Conservation (phyloP, 2,329 filamentous ascomycete genomes). For the Ascochyta koolunga region DNA sequence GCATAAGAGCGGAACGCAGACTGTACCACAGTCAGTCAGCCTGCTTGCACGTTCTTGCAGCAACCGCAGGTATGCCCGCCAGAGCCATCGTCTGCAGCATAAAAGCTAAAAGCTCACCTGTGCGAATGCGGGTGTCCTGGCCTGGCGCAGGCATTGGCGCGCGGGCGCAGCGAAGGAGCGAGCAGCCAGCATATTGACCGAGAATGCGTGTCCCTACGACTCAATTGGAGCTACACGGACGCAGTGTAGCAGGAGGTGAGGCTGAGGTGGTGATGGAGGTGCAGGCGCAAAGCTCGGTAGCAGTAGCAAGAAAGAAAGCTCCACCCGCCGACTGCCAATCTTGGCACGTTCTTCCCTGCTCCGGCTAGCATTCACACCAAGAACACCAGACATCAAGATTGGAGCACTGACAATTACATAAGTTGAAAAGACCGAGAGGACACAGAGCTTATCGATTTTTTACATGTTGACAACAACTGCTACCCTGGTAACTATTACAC, state of each 20-base stretch:
- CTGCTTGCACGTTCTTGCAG: background rate
- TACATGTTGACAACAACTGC: background rate
- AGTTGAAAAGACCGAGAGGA: background rate
- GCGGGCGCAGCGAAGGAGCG: conserved; percentile 77
- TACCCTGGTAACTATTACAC: background rate
- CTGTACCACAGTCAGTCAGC: conserved; percentile 25
- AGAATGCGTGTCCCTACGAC: conserved; percentile 26
- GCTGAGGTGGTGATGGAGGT: conserved; percentile 24
- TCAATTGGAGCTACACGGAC: conserved; percentile 44
- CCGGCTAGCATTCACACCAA: conserved; percentile 6
- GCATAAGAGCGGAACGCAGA: conserved; percentile 59
- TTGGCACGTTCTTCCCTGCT: conserved; percentile 6
- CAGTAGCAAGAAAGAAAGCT: conserved; percentile 41
- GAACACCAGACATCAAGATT: background rate
- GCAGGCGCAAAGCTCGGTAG: conserved; percentile 31
- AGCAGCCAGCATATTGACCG: conserved; percentile 77
- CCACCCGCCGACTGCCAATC: conserved; percentile 22
- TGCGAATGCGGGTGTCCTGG: conserved; percentile 57
- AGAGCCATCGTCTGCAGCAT: background rate
- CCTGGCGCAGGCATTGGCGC: conserved; percentile 78
- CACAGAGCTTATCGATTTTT: background rate
- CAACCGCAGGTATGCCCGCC: background rate
- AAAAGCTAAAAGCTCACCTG: conserved; percentile 61
- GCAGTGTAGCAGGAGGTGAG: conserved; percentile 36
- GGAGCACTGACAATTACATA: background rate